Evolutionary conservation across 2,329 filamentous ascomycete genomes (phyloP), one percentile per base, ranked within the genome.

Genomic region (Aphanocladium album): DNA sequence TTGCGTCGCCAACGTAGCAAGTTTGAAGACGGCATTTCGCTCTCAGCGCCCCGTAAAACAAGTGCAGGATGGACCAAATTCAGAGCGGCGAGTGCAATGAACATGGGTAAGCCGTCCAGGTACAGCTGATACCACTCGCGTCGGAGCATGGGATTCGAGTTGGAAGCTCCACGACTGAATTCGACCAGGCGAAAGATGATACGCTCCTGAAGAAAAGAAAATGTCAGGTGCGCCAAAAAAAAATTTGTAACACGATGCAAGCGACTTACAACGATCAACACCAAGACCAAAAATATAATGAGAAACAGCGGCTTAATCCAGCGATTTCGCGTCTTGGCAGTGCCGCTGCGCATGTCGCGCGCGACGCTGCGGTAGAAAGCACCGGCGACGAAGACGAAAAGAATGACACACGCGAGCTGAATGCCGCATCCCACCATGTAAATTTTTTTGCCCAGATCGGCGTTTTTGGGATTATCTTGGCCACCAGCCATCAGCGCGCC

Each of bases 161-260:
- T 67, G 1, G 76, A 61, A 3, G 60, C 58, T 14, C 60, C 78
- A 8, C 70, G 70, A 7, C 74, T 73, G 65, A 80, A 84, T 62
- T 85, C 80, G 46, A 73, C 66, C 1, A 85, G 71, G 14, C 82
- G 77, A 67, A 79, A 85, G 62, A 82, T 73, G 65, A 84, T 84
- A 30, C 81, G 78, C 23, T 51, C 49, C 62, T 65, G 5, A 19
- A 17, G 43, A 9, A 37, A 53, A n/a, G n/a, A n/a, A n/a, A n/a
- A n/a, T n/a, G 33, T n/a, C 23, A 35, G 30, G n/a, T n/a, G n/a
- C n/a, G n/a, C n/a, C n/a, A n/a, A n/a, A n/a, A n/a, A n/a, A n/a
- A n/a, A n/a, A n/a, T n/a, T n/a, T n/a, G n/a, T n/a, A n/a, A n/a
- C n/a, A n/a, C n/a, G 17, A 51, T 14, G 46, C 6, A 7, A 49